A percentile compares a stretch with the other conserved stretches of the same genome.
These are phyloP conservation scores for Calonectria hawksworthii DNA, from an alignment of 2,329 filamentous ascomycete genomes.

Conservation along the genomic window DNA sequence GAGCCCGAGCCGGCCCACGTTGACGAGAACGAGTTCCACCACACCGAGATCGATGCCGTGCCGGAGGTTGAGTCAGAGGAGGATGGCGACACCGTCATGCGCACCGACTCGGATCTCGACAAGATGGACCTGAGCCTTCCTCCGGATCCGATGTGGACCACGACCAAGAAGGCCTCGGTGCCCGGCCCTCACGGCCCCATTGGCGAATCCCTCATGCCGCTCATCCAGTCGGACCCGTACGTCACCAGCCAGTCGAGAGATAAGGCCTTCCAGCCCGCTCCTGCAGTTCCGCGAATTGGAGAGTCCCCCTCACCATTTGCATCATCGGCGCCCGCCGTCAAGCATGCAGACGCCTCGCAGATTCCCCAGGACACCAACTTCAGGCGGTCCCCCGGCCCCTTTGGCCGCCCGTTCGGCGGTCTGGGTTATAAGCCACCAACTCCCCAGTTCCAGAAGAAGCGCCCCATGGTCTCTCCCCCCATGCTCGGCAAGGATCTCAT, in stretches of 20 bases:
- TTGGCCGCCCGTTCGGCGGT: conserved; percentile 61
- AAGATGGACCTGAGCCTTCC: conserved; percentile 57
- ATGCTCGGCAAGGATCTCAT: conserved; percentile 88
- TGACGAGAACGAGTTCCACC: conserved; percentile 27
- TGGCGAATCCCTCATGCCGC: conserved; percentile 45
- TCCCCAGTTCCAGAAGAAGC: conserved; percentile 60
- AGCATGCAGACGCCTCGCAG: conserved; percentile 46
- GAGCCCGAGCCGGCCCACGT: conserved; percentile 37
- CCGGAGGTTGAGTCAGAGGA: conserved; percentile 37
- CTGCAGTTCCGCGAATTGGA: conserved; percentile 39
- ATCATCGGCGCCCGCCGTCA: conserved; percentile 37
- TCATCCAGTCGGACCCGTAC: conserved; percentile 40
- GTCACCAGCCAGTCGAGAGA: conserved; percentile 38
- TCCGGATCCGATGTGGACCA: conserved; percentile 59
- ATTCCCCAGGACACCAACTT: conserved; percentile 59
- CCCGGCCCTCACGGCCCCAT: conserved; percentile 41
- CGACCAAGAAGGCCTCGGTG: conserved; percentile 51
- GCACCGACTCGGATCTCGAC: conserved; percentile 59
- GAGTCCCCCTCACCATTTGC: conserved; percentile 45
- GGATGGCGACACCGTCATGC: conserved; percentile 47
- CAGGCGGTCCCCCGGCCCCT: conserved; percentile 51
- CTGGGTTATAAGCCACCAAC: conserved; percentile 52
- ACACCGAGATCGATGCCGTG: conserved; percentile 39
- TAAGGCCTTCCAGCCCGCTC: conserved; percentile 36
- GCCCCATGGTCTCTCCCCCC: conserved; percentile 76